Base-by-base conservation (phyloP, 2,329 filamentous ascomycete species). In the Xylogone sp. region DNA sequence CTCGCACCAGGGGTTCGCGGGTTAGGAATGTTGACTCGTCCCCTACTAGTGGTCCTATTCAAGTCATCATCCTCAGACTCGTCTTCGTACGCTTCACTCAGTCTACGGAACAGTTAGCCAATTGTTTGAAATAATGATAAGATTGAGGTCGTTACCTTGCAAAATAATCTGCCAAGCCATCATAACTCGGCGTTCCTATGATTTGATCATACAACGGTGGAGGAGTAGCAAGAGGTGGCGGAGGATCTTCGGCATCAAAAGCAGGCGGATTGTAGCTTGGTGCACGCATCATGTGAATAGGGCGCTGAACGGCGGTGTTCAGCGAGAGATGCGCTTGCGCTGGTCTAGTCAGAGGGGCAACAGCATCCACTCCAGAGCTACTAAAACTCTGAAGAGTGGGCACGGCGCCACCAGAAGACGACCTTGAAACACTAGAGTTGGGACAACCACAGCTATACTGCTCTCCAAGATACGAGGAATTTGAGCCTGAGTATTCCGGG, bases 241-340 rank as follows among this genome's bases (percentile, higher is more conserved):
- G 85, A 3, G 85, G 83, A 18, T 82, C 75, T 45, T 87, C 81
- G 18, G 85, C 84, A 54, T 87, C 82, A 61, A 88, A 89, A 0
- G 84, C 75, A 4, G 86, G 86, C 13, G 86, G 86, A 46, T 86
- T 85, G 66, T 84, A 88, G 0, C 84, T 87, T 2, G 86, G 86
- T 6, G 76, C 75, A 42, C 86, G 79, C 22, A 89, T 70, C 22
- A 89, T 74, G 65, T 90, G 86, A 54, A 89, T 87, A 1, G 84
- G 84, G 56, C 63, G 52, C 53, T 63, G 59, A 29, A 64, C 59
- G 27, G 45, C 48, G 16, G 54, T 50, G 27, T 58, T 56, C 5
- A 54, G 60, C 20, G 58, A 51, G 21, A 71, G 71, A 68, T 72
- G 83, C 58, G 67, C 84, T 68, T 68, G 71, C 58, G 59, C 76